Evolutionary conservation across 163 green algal species (phyloP).

Genomic region (Scenedesmus sp.): DNA sequence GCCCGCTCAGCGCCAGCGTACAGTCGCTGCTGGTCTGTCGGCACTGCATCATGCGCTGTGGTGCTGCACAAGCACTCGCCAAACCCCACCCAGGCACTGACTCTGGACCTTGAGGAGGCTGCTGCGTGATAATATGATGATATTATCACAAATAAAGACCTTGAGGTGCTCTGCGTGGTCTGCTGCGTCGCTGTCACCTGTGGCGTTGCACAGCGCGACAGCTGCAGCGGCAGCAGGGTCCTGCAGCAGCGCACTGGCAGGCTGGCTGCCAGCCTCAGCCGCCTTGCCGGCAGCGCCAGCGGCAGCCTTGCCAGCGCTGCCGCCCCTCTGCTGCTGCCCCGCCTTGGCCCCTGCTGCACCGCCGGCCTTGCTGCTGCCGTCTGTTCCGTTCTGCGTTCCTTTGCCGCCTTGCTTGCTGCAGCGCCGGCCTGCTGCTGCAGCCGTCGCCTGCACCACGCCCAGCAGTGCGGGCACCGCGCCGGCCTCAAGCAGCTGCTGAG

Average conservation of each 20-base stretch:
- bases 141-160: too few species aligned
- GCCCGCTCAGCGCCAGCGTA: too few species aligned
- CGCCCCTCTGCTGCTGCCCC: conserved; percentile 10
- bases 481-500: conserved; percentile 43
- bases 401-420: background rate
- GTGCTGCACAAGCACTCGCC: too few species aligned
- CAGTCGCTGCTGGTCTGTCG: too few species aligned
- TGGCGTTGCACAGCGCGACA: conserved; percentile 40
- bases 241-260: conserved; percentile 5
- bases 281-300: background rate
- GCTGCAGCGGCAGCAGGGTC: conserved; percentile 40
- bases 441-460: background rate
- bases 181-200: background rate
- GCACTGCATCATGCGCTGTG: too few species aligned
- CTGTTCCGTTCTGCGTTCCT: conserved; percentile 27
- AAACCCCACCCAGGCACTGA: too few species aligned
- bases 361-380: background rate
- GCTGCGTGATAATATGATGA: too few species aligned
- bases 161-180: too few species aligned
- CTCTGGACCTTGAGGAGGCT: too few species aligned
- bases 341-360: background rate
- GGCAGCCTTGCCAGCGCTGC: background rate
- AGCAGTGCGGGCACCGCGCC: conserved; percentile 37
- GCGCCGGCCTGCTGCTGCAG: background rate
- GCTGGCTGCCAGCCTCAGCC: background rate